These are phyloP conservation scores for Nothopassalora personata DNA, from an alignment of 2,329 filamentous ascomycete species.

Conservation along the genomic window DNA sequence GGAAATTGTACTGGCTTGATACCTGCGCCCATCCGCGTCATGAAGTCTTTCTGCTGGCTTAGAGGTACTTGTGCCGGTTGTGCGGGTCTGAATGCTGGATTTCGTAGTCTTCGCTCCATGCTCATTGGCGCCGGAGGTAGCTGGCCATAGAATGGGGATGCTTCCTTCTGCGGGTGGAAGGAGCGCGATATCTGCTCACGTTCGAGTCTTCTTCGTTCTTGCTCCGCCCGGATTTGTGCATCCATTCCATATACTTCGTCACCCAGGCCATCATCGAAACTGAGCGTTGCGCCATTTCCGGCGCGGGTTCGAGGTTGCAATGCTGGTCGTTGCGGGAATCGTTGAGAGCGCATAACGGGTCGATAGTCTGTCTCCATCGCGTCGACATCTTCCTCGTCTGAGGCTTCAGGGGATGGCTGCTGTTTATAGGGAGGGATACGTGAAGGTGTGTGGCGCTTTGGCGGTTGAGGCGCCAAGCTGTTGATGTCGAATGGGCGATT, in stretches of 20 bases:
- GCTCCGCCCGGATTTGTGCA: conserved; percentile 18
- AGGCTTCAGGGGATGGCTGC: conserved; percentile 24
- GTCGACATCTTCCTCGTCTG: conserved; percentile 39
- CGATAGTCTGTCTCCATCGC: conserved; percentile 69
- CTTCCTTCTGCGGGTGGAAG: conserved; percentile 33
- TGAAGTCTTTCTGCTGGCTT: conserved; percentile 49
- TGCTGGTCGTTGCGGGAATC: conserved; percentile 14
- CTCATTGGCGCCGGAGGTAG: conserved; percentile 63
- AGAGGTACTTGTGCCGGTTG: conserved; percentile 36
- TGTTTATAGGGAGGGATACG: conserved; percentile 13
- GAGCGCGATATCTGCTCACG: conserved; percentile 19
- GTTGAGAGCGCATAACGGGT: conserved; percentile 15
- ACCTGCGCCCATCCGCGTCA: conserved; percentile 36
- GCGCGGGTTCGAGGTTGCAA: conserved; percentile 15
- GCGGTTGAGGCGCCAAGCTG: conserved; percentile 27
- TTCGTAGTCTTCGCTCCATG: conserved; percentile 58
- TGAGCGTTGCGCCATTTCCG: conserved; percentile 12
- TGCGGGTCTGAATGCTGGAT: conserved; percentile 40
- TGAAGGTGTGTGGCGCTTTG: conserved; percentile 12
- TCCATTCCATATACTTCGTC: conserved; percentile 25
- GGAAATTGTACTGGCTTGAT: conserved; percentile 21
- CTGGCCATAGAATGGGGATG: conserved; percentile 61
- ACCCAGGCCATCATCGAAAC: conserved; percentile 11
- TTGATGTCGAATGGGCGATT: conserved; percentile 34
- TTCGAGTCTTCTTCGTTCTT: conserved; percentile 12